A percentile compares a stretch with the other conserved stretches of the same genome.
Conservation (phyloP, 1,284 basidiomycete species). For the Neonothopanus nambi region DNA sequence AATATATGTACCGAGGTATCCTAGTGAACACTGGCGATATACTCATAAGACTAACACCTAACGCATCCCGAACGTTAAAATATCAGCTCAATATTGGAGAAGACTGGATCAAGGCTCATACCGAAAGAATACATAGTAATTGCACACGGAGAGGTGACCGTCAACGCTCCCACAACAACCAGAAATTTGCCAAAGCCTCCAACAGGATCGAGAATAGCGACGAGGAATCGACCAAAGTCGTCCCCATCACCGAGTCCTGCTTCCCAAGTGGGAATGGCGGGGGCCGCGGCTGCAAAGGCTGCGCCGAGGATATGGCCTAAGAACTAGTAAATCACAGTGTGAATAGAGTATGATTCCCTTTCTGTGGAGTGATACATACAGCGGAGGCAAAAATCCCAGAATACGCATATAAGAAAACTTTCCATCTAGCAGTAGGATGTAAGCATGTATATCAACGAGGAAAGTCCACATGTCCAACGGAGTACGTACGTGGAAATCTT, state of each 20-base stretch:
- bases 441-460: background rate
- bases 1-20: slow-evolving; percentile 69
- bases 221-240: slow-evolving; percentile 57
- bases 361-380: slow-evolving; percentile 33
- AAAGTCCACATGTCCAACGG: slow-evolving; percentile 4
- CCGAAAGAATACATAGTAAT: slow-evolving; percentile 78
- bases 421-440: slow-evolving; percentile 29
- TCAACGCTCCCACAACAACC: slow-evolving; percentile 44
- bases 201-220: slow-evolving; percentile 48
- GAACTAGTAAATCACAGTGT: slow-evolving; percentile 36
- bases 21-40: slow-evolving; percentile 53
- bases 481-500: slow-evolving; percentile 45
- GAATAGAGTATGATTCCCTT: background rate
- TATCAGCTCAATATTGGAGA: background rate
- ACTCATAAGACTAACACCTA: slow-evolving; percentile 69
- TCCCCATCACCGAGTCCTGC: slow-evolving; percentile 54
- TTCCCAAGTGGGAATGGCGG: slow-evolving; percentile 61
- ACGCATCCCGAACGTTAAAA: background rate
- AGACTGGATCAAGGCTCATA: slow-evolving; percentile 13
- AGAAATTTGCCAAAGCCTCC: slow-evolving; percentile 57
- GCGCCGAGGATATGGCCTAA: slow-evolving; percentile 65
- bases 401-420: slow-evolving; percentile 66
- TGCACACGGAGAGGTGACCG: slow-evolving; percentile 58
- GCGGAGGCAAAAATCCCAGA: slow-evolving; percentile 63
- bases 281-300: slow-evolving; percentile 56